phyloP scores from a whole-genome alignment of 768 basidiomycete genomes.

The Termitomyces sp. region DNA sequence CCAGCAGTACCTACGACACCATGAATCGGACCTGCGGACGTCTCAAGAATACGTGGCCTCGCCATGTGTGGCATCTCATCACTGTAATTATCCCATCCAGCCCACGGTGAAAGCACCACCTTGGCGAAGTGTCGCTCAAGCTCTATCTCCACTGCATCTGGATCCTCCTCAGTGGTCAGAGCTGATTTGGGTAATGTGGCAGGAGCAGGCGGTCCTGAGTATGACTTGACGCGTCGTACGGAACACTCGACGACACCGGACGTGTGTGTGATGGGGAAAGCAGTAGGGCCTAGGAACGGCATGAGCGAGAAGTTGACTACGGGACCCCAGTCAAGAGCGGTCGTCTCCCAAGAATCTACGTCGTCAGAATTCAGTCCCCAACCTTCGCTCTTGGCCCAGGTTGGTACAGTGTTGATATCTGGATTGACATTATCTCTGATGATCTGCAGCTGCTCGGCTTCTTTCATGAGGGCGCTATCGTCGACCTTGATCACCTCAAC shows the following conservation, averaged over 20 bases:
- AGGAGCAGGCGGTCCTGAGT: slow-evolving; percentile 32
- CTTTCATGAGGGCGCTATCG: slow-evolving; percentile 6
- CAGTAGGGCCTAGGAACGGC: slow-evolving; percentile 48
- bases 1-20: slow-evolving; percentile 7
- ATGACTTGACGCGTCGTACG: slow-evolving; percentile 48
- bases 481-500: slow-evolving; percentile 20
- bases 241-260: slow-evolving; percentile 65
- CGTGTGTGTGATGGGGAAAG: slow-evolving; percentile 56
- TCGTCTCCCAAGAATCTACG: slow-evolving; percentile 7
- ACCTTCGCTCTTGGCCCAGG: slow-evolving; percentile 5
- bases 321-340: slow-evolving; percentile 15
- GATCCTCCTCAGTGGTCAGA: slow-evolving; percentile 17
- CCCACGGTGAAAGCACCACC: slow-evolving; percentile 36
- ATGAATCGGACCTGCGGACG: slow-evolving; percentile 29
- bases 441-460: slow-evolving; percentile 9
- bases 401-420: slow-evolving; percentile 7
- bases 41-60: slow-evolving; percentile 30
- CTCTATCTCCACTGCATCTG: slow-evolving; percentile 32
- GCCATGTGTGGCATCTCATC: slow-evolving; percentile 30
- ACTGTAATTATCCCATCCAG: slow-evolving; percentile 31
- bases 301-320: slow-evolving; percentile 25
- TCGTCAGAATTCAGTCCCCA: slow-evolving; percentile 8
- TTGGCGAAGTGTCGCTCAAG: slow-evolving; percentile 31
- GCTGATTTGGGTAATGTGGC: slow-evolving; percentile 21
- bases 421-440: slow-evolving; percentile 12